Evolutionary conservation across 495 filamentous ascomycete species (phyloP), one percentile per base, ranked within the genome.

Genomic region (Gamarada debralockiae): DNA sequence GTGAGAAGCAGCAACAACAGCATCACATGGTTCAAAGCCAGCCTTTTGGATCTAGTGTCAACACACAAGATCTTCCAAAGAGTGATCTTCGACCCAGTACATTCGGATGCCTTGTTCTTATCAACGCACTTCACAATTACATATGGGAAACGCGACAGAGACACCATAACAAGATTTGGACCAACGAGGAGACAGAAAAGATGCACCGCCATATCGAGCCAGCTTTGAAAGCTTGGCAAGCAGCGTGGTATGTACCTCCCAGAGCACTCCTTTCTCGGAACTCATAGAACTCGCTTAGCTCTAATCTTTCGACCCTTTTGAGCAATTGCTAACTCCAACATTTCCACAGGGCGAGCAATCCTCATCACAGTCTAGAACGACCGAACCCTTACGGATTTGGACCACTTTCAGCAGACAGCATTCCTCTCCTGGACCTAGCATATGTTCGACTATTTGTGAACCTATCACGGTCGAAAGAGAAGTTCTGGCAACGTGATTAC

Each of bases 191-290:
- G 66, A 95, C 90, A 0, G 90, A 97, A 57, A 87, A 89, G 43
- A 96, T 98, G 92, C 91, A 96, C 67, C 85, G 88, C 12, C 91
- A 95, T 63, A 95, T 98, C 47, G 93, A 97, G 62, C 93, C 93
- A 9, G 93, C 95, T 20, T 71, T 98, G 53, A 84, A 87, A 65
- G 92, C 93, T 14, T 98, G 93, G 93, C 90, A 96, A 68, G 84
- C 89, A 40, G 93, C 91, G 0, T 98, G 93, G 92, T 45, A 15
- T n/a, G 37, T 40, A 86, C 60, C 13, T 46, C 5, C 9, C 37
- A 10, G 20, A 40, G n/a, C 8, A 34, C 31, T 34, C 31, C n/a
- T 34, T 34, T 8, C 8, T 8, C 31, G 8, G 31, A 8, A 8
- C 8, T 8, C 8, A n/a, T 34, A 8, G 31, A 8, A n/a, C 31